These are phyloP conservation scores for Globisporangium megalacanthum DNA, from an alignment of 352 stramenopile species.

Conservation along the genomic window DNA sequence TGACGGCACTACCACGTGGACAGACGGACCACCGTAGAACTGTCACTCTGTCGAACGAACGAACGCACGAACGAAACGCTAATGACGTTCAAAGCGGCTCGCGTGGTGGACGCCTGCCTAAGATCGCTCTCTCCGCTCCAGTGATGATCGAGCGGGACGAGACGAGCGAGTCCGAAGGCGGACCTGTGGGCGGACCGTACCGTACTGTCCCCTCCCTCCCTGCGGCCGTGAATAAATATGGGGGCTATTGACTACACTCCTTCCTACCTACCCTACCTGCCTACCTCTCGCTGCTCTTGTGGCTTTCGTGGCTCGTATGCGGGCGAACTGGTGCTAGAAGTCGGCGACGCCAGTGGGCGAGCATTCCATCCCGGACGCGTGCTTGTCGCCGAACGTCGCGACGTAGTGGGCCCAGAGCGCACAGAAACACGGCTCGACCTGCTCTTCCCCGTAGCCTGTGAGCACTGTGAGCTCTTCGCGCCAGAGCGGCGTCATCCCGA, in stretches of 20 bases:
- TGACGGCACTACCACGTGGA: too few species aligned
- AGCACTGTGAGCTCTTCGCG: slow-evolving; percentile 73
- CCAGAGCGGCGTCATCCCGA: slow-evolving; percentile 79
- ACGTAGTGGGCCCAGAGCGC: slow-evolving; percentile 83
- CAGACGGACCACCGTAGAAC: too few species aligned
- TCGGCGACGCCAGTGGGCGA: slow-evolving; percentile 67
- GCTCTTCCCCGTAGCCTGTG: slow-evolving; percentile 73
- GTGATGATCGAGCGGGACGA: too few species aligned
- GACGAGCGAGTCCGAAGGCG: too few species aligned
- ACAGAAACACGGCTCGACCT: slow-evolving; percentile 80
- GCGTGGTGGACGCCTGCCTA: too few species aligned
- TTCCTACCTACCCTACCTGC: background rate
- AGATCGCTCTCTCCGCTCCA: too few species aligned
- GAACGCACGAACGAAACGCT: too few species aligned
- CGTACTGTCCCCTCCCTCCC: background rate
- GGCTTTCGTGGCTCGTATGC: too few species aligned
- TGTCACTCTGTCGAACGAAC: too few species aligned
- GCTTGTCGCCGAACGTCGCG: slow-evolving; percentile 66
- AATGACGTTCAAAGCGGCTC: too few species aligned
- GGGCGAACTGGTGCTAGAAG: slow-evolving; percentile 10
- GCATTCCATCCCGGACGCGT: slow-evolving; percentile 42
- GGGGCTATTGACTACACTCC: background rate
- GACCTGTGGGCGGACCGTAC: too few species aligned
- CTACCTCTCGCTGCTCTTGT: background rate
- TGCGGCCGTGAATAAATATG: slow-evolving; percentile 8